Base-by-base conservation (phyloP, 768 basidiomycete genomes). In the Boletus rubescentipes region DNA sequence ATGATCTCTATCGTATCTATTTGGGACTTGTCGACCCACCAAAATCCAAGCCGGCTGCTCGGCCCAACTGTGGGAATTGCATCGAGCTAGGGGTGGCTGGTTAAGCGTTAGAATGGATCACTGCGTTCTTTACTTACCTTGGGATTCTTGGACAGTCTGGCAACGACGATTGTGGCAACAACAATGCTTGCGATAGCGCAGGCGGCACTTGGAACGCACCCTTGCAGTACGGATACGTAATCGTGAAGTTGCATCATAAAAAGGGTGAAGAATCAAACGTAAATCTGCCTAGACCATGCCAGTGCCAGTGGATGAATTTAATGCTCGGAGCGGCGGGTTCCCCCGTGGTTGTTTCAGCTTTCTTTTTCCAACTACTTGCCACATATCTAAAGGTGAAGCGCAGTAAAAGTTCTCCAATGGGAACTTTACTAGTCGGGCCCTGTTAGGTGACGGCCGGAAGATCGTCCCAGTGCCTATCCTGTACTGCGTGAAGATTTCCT, bases 11-110 rank as follows among this genome's bases (percentile, higher is more conserved):
- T 46, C 35, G 26, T n/a, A n/a, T n/a, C n/a, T n/a, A n/a, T n/a
- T n/a, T n/a, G n/a, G n/a, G n/a, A n/a, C n/a, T n/a, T 26, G 26
- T 6, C 26, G 26, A 3, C 26, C 3, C 26, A 26, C 26, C 64
- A 73, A 5, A 71, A 73, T 26, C 66, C 60, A 5, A 72, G 23
- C 26, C 64, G 61, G 2, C 53, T 35, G 5, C 58, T 63, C 8
- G 57, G 60, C 20, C 72, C 70, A 21, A 70, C 41, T 20, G 71
- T 64, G 4, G 74, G 74, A 11, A 75, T 67, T 20, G 42, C 53
- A 30, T 64, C 58, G 29, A 71, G 57, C 71, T 72, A 36, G 29
- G 9, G 16, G 38, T 3, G 26, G 6, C 26, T 15, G 2, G 20
- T 16, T 12, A 39, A 32, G 5, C 2, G 20, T 16, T 8, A 9